Base-by-base conservation (phyloP, 129 eudicot species). In the Cynara cardunculus region DNA sequence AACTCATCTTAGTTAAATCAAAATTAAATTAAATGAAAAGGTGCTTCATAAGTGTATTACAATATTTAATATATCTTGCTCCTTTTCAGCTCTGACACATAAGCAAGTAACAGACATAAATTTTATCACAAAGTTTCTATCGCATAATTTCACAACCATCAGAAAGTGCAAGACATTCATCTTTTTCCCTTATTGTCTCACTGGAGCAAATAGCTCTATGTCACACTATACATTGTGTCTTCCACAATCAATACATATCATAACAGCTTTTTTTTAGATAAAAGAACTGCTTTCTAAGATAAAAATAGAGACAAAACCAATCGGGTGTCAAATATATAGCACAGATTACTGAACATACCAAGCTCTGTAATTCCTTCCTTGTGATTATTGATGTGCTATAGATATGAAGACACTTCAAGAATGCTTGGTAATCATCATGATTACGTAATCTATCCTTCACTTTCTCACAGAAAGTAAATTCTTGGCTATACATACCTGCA, bases 311-410 rank as follows among this genome's bases (percentile, higher is more conserved):
- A 44, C 62, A 35, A 21, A 31, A 35, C 7, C 25, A 25, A 56
- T 71, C 25, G 37, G 24, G 31, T 25, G 72, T 34, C 8, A 80
- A 34, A 62, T 13, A 74, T 7, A 35, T 64, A 39, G 77, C 32
- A 70, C 71, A 76, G 2, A 21, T 46, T 41, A 61, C 39, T 24
- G 26, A 53, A 71, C 97, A 71, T 87, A 96, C 99, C 99, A 96
- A 77, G 81, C 97, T 89, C 65, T 88, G 97, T 78, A 96, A 78
- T 84, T 96, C 99, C 76, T 85, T 88, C 82, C 94, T 89, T 37
- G 99, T 92, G 44, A 96, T 96, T 85, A 96, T 96, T 81, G 93
- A 98, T 59, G 97, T 96, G 89, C 92, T 96, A 80, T 89, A 96
- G 28, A 96, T 96, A 78, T 96, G 97, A 75, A 96, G 97, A 86